phyloP scores from a whole-genome alignment of 2,329 filamentous ascomycete species.

The Fusarium buharicum region DNA sequence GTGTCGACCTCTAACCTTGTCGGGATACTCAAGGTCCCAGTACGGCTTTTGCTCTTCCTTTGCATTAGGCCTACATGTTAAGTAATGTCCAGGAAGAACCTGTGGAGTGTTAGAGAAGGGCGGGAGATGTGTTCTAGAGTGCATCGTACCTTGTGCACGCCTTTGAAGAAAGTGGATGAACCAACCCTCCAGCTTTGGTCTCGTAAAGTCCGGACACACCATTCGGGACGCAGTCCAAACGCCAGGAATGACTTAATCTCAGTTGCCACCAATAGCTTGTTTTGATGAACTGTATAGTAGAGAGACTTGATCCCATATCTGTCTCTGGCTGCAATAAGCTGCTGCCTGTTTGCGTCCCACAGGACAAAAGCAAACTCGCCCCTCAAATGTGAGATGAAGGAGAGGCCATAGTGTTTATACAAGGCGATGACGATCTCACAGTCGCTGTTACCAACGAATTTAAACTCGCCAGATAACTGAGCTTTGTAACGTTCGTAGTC shows the following conservation, averaged over 20 bases:
- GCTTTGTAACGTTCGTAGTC: constrained; percentile 5
- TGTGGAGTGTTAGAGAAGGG: too few relatives aligned
- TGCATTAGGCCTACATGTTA: neutral
- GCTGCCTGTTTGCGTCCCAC: constrained; percentile 1
- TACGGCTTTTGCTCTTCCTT: constrained; percentile 1
- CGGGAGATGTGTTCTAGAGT: too few relatives aligned
- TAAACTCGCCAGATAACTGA: neutral
- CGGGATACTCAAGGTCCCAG: constrained; percentile 8
- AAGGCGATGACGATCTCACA: constrained; percentile 9
- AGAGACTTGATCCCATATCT: constrained; percentile 7
- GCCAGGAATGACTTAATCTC: constrained; percentile 13
- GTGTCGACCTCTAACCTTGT: too few relatives aligned
- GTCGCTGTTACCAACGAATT: constrained; percentile 7
- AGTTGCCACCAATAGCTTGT: constrained; percentile 5
- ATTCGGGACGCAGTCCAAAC: constrained; percentile 1
- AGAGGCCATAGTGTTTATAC: constrained; percentile 8
- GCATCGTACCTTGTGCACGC: constrained; percentile 2
- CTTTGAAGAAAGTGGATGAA: constrained; percentile 2
- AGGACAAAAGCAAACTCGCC: constrained; percentile 6
- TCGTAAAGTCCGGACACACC: neutral
- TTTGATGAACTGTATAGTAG: constrained; percentile 1
- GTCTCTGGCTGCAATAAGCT: constrained; percentile 4
- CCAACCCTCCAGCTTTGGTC: constrained; percentile 8
- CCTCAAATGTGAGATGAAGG: neutral
- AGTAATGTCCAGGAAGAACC: constrained; percentile 5